Conservation (phyloP, 768 basidiomycete genomes). For the Naganishia vaughanmartiniae region DNA sequence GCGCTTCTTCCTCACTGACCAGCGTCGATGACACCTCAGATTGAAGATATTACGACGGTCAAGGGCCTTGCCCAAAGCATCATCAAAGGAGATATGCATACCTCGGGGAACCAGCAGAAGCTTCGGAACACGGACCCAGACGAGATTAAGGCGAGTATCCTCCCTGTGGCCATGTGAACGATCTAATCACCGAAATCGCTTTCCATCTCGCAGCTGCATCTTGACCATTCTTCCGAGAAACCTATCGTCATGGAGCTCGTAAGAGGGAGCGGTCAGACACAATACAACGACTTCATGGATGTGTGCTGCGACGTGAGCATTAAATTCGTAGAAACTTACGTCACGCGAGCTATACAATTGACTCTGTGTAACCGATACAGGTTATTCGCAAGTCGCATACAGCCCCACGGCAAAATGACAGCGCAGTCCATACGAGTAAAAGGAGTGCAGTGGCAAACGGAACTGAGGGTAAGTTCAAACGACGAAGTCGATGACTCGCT, state of each 20-base stretch:
- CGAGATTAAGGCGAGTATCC: background rate
- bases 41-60: background rate
- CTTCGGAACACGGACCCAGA: background rate
- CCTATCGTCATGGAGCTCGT: background rate
- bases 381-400: background rate
- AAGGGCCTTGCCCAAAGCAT: constrained; percentile 2
- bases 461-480: background rate
- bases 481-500: too few relatives aligned
- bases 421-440: background rate
- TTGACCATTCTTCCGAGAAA: background rate
- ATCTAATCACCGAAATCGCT: background rate
- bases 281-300: constrained; percentile 6
- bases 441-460: background rate
- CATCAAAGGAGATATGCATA: constrained; percentile 13
- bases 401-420: background rate
- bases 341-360: background rate
- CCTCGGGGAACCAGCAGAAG: constrained; percentile 1
- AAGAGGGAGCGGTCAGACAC: background rate
- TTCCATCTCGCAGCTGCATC: constrained; percentile 11
- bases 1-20: background rate
- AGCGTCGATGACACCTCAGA: background rate
- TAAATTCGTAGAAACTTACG: background rate
- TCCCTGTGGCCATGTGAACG: background rate
- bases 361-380: background rate
- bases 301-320: background rate